Evolutionary conservation across 192 early-diverging fungal species (phyloP), one percentile per base, ranked within the genome.

Genomic region (Podila minutissima): DNA sequence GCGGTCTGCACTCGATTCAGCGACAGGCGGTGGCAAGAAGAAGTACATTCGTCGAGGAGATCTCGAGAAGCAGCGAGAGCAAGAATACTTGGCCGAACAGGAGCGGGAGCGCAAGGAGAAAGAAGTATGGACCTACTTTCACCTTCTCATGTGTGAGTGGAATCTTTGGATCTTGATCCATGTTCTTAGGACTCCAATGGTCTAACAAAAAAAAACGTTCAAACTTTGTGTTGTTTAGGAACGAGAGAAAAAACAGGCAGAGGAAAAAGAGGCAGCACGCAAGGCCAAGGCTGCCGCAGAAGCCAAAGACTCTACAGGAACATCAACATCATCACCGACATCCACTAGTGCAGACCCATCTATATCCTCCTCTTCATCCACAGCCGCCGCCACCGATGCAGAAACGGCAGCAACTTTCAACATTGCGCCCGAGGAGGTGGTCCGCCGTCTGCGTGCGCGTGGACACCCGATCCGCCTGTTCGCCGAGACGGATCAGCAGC

Each of bases 401-500:
- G 64, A 65, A 28, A 63, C 35, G 2, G 55, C 31, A 72, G 63
- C 70, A 4, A 76, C 87, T 3, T 88, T 85, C 58, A 86, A 90
- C 53, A 91, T 97, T 58, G 78, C 91, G 26, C 76, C 89, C 26
- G 92, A 93, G 32, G 96, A 98, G 61, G 88, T 96, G 0, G 72
- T 94, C 33, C 88, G 91, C 41, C 92, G 97, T 41, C 85, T 99
- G 48, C 87, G 98, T 11, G 91, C 94, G 11, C 91, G 91, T 59
- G 93, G 92, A 58, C 90, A 98, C 70, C 98, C 98, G 38, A 96
- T 97, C 71, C 88, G 93, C 12, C 82, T 98, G 48, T 99, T 99
- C 82, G 98, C 92, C 51, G 98, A 99, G 76, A 91, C 92, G 12
- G 91, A 96, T 76, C 75, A 83, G 33, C 85, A 93, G 72, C 93